Evolutionary conservation across 352 stramenopile species (phyloP), one percentile per base, ranked within the genome.

Genomic region (Pythium chondricola): DNA sequence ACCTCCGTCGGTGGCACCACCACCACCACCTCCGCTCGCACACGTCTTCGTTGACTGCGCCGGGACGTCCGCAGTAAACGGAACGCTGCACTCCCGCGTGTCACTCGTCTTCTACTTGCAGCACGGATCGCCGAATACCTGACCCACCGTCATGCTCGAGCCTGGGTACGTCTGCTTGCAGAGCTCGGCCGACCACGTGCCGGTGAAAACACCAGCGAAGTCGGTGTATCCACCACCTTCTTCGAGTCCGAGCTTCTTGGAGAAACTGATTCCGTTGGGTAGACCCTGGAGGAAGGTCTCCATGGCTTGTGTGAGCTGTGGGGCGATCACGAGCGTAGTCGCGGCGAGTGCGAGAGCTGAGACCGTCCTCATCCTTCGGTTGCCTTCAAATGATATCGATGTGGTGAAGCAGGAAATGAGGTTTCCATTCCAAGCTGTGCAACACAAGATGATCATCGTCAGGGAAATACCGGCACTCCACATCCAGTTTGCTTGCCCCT

Each of bases 111-210:
- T 47, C 51, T 43, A 58, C 42, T 35, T 52, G 43, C 51, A 58
- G 42, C 51, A 58, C 35, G 51, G 51, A 22, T 58, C 51, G 4
- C 51, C 51, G 17, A 58, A 58, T 8, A 43, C 51, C 51, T 58
- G 51, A 13, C 51, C 51, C 11, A 58, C 36, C 3, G 51, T 52
- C 32, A 58, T 42, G 29, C 36, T 48, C 17, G 51, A 47, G 33
- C 51, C 51, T 6, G 51, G 51, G 51, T 43, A 58, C 21, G 35
- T 52, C 32, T 52, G 37, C 29, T 58, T 51, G 25, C 51, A 58
- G 7, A 58, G 22, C 7, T 20, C 27, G 2, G 31, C 49, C 2
- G 49, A 57, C 49, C 49, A 57, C 17, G 49, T 50, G 49, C 49
- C 49, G 6, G 20, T 31, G 43, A 58, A 58, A 21, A 43, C 47